Conservation (phyloP, 805 yeast species). For the Candida ovalis region DNA sequence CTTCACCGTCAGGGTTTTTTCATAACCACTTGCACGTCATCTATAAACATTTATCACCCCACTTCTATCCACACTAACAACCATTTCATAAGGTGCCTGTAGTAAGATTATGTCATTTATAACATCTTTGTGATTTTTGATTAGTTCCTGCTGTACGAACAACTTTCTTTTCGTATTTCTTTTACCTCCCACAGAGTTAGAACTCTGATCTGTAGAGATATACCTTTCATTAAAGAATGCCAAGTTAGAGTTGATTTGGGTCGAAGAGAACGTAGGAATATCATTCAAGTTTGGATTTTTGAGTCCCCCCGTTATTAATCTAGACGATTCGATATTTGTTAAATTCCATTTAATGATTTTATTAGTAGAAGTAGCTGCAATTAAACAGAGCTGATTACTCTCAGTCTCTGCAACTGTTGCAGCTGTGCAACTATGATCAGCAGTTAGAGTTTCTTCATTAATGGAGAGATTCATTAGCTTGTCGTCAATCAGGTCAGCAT, state of each 20-base stretch:
- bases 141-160: slow-evolving; percentile 39
- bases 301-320: slow-evolving; percentile 23
- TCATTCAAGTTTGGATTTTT: slow-evolving; percentile 7
- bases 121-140: slow-evolving; percentile 46
- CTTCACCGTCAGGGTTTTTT: background rate
- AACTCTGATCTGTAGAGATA: slow-evolving; percentile 6
- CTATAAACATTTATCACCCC: slow-evolving; percentile 63
- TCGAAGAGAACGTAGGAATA: slow-evolving; percentile 22
- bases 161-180: slow-evolving; percentile 2
- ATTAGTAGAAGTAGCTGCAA: slow-evolving; percentile 17
- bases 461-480: slow-evolving; percentile 16
- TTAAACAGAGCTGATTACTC: slow-evolving; percentile 9
- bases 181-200: slow-evolving; percentile 6
- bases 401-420: slow-evolving; percentile 10
- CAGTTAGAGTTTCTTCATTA: slow-evolving; percentile 7
- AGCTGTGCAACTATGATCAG: slow-evolving; percentile 26
- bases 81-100: slow-evolving; percentile 51
- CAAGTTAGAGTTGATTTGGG: slow-evolving; percentile 37
- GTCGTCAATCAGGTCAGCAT: slow-evolving; percentile 20
- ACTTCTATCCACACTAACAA: slow-evolving; percentile 62
- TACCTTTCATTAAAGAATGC: slow-evolving; percentile 39
- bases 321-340: slow-evolving; percentile 29
- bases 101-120: slow-evolving; percentile 47
- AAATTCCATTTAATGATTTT: slow-evolving; percentile 38
- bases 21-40: slow-evolving; percentile 15